Evolutionary conservation across 352 stramenopile species (phyloP).

Genomic region (Phytophthora hybrid): DNA sequence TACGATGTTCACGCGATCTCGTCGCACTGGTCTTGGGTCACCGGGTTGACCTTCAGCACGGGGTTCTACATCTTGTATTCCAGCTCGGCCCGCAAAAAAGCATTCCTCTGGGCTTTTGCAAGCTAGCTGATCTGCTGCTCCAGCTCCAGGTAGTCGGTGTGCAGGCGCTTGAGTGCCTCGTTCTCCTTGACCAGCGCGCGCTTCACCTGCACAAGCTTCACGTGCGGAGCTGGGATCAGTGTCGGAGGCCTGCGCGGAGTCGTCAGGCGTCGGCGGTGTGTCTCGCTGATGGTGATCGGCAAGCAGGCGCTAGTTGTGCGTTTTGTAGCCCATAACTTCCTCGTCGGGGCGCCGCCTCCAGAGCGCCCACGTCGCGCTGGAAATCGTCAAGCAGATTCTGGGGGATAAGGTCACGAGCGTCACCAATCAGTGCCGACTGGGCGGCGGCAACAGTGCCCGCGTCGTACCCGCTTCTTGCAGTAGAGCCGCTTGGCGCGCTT

Average conservation of each 20-base stretch:
- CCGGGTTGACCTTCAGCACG: conserved; percentile 48
- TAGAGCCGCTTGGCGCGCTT: conserved; percentile 77
- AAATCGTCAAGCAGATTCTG: conserved; percentile 72
- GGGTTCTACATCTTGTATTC: conserved; percentile 53
- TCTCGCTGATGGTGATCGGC: conserved; percentile 36
- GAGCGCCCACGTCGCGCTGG: conserved; percentile 47
- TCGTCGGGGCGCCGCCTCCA: too few relatives aligned
- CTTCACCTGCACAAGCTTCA: conserved; percentile 59
- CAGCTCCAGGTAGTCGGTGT: conserved; percentile 53
- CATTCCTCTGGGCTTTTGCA: conserved; percentile 49
- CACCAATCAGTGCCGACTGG: conserved; percentile 1
- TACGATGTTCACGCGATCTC: conserved; percentile 59
- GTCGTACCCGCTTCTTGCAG: conserved; percentile 76
- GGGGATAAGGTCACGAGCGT: conserved; percentile 1
- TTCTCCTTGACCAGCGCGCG: conserved; percentile 65
- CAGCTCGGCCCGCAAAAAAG: conserved; percentile 33
- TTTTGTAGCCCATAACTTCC: too few relatives aligned
- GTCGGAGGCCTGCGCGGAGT: background rate
- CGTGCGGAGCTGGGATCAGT: conserved; percentile 30
- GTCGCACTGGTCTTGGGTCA: conserved; percentile 53
- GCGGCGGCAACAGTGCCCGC: background rate
- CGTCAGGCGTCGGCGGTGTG: conserved; percentile 33
- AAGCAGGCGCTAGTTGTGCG: conserved; percentile 57
- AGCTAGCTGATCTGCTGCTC: conserved; percentile 59
- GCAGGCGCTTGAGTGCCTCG: conserved; percentile 54